Percentiles rank a stretch among this genome's conserved stretches.
These are phyloP conservation scores for Trametes coccinea DNA, from an alignment of 768 basidiomycete species.

Conservation along the genomic window DNA sequence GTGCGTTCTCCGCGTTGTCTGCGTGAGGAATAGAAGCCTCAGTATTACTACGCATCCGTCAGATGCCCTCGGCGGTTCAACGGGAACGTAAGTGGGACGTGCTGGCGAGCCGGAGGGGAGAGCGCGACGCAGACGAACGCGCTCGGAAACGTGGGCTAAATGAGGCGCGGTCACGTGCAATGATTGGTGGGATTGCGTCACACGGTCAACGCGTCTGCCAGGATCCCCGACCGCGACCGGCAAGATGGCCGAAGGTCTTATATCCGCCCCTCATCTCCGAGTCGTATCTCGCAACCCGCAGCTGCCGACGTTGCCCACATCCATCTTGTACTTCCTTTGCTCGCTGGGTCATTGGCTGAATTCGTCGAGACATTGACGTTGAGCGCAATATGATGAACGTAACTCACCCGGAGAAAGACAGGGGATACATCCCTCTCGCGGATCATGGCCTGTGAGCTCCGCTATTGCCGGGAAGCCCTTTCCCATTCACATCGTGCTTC, in stretches of 20 bases:
- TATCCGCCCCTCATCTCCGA: not conserved
- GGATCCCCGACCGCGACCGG: not conserved
- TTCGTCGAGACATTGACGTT: not conserved
- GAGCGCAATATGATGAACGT: constrained; percentile 46
- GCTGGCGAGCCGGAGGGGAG: not conserved
- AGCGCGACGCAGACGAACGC: not conserved
- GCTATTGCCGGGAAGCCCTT: not conserved
- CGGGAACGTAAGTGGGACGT: too few relatives aligned
- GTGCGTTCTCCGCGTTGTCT: too few relatives aligned
- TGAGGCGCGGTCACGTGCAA: constrained; percentile 12
- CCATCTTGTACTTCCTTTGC: not conserved
- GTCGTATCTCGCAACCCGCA: too few relatives aligned
- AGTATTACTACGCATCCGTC: too few relatives aligned
- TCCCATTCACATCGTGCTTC: constrained; percentile 10
- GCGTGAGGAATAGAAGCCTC: too few relatives aligned
- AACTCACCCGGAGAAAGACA: constrained; percentile 50
- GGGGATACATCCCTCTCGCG: constrained; percentile 73
- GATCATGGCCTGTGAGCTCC: constrained; percentile 76
- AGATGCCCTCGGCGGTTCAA: too few relatives aligned
- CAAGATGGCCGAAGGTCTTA: not conserved
- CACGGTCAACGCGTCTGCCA: constrained; percentile 10
- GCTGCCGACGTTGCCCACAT: not conserved
- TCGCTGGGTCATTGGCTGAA: not conserved
- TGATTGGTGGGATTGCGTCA: constrained; percentile 1
- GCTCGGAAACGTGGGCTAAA: not conserved